A percentile compares a stretch with the other conserved stretches of the same genome.
phyloP scores from a whole-genome alignment of 2,329 filamentous ascomycete species.

The Pseudopyrenochaeta lycopersici region DNA sequence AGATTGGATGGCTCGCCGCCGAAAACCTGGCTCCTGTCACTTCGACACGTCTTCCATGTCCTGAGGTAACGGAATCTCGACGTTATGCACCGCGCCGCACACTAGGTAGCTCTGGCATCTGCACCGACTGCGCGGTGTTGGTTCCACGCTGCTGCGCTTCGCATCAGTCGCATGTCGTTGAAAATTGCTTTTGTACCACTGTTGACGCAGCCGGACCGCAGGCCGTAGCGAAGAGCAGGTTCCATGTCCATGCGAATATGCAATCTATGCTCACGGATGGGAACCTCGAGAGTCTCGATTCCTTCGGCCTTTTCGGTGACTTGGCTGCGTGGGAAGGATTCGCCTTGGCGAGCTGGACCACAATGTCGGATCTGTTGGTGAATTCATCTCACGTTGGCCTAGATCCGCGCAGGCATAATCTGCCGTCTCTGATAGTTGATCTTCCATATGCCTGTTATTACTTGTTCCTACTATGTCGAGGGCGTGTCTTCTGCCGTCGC shows the following conservation, averaged over 20 bases:
- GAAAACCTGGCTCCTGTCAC: conserved; percentile 9
- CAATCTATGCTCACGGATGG: background rate
- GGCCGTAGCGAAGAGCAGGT: background rate
- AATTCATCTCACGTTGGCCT: background rate
- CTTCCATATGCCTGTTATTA: too few relatives aligned
- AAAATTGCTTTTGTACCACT: background rate
- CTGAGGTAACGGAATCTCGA: background rate
- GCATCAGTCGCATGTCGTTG: background rate
- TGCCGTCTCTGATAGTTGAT: too few relatives aligned
- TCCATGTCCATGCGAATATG: background rate
- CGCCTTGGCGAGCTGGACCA: conserved; percentile 15
- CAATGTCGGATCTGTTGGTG: conserved; percentile 8
- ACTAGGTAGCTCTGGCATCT: background rate
- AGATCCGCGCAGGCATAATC: too few relatives aligned
- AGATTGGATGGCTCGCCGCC: conserved; percentile 12
- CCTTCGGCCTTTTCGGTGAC: conserved; percentile 8
- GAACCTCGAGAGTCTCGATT: background rate
- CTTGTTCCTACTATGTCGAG: too few relatives aligned
- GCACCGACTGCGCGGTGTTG: background rate
- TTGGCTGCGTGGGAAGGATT: conserved; percentile 16
- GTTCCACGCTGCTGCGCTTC: background rate
- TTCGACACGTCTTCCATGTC: conserved; percentile 10
- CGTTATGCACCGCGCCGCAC: conserved; percentile 4
- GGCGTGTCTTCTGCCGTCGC: too few relatives aligned
- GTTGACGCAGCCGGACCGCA: too few relatives aligned